Evolutionary conservation across 345 rosid species (phyloP).

Genomic region (Brassica napus): Da-Ae NC_063443.1:17757001-17757500

Average conservation of each 20-base stretch:
- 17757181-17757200: conserved; percentile 90
- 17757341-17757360: conserved; percentile 88
- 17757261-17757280: neutral
- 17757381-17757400: conserved; percentile 76
- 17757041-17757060: conserved; percentile 84
- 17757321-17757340: neutral
- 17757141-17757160: neutral
- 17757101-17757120: conserved; percentile 1
- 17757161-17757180: neutral
- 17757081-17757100: conserved; percentile 74
- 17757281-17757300: neutral
- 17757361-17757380: conserved; percentile 66
- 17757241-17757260: conserved; percentile 81
- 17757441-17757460: neutral
- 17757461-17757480: neutral
- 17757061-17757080: conserved; percentile 68
- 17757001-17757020: conserved; percentile 43
- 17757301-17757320: neutral
- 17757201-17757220: conserved; percentile 73
- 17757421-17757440: conserved; percentile 12
- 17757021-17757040: conserved; percentile 90
- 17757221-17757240: conserved; percentile 75
- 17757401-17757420: conserved; percentile 85
- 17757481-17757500: conserved; percentile 65
- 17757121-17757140: neutral